phyloP scores from a whole-genome alignment of 345 rosid genomes.

The Eucalyptus viminalis region DNA sequence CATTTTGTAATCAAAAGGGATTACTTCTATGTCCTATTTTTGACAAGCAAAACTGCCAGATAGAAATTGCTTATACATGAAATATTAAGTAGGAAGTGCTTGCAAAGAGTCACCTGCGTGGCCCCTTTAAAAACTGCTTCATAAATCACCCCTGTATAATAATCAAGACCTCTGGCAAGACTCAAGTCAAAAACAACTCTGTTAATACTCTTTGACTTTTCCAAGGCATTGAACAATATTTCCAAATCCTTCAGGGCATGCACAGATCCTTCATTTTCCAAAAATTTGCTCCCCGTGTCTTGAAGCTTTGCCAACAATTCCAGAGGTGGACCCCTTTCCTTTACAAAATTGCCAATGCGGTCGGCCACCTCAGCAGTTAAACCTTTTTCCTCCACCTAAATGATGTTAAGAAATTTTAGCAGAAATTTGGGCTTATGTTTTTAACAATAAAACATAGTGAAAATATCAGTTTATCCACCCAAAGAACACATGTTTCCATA shows the following conservation, averaged over 20 bases:
- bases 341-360: constrained; percentile 63
- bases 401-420: neutral
- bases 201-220: constrained; percentile 57
- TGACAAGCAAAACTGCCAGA: neutral
- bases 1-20: neutral
- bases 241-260: constrained; percentile 67
- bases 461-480: neutral
- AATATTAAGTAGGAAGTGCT: neutral
- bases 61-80: neutral
- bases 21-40: neutral
- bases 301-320: constrained; percentile 51
- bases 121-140: constrained; percentile 85
- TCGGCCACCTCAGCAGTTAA: constrained; percentile 60
- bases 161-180: constrained; percentile 98
- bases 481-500: neutral
- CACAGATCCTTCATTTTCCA: constrained; percentile 43
- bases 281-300: constrained; percentile 43
- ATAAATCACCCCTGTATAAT: constrained; percentile 89
- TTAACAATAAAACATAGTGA: neutral
- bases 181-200: constrained; percentile 91
- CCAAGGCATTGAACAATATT: constrained; percentile 76
- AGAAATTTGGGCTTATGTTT: neutral
- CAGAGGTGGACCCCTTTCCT: constrained; percentile 64
- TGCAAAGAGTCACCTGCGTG: constrained; percentile 42
- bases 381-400: constrained; percentile 86